Conservation (phyloP, 257 asterid species). For the Catharanthus roseus region DNA sequence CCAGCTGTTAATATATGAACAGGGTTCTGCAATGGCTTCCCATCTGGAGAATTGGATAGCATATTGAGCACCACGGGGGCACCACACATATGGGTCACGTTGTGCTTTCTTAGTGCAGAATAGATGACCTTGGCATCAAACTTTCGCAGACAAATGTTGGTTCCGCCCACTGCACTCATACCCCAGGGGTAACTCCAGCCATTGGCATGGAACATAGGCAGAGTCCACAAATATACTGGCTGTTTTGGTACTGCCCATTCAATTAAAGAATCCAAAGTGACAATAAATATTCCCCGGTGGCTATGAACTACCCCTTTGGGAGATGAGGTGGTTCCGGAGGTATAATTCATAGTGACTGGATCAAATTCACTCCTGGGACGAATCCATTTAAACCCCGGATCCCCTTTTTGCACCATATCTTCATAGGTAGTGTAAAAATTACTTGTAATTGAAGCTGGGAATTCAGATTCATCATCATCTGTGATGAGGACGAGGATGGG, state of each 20-base stretch:
- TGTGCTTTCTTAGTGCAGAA: conserved; percentile 30
- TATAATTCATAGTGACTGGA: conserved; percentile 58
- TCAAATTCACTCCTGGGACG: conserved; percentile 50
- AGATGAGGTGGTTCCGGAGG: conserved; percentile 81
- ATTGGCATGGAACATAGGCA: conserved; percentile 88
- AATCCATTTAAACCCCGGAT: conserved; percentile 46
- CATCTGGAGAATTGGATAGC: conserved; percentile 30
- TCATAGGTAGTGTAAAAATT: conserved; percentile 13
- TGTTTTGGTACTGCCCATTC: conserved; percentile 64
- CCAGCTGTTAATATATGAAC: conserved; percentile 18
- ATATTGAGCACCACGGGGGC: conserved; percentile 83
- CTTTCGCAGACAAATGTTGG: conserved; percentile 59
- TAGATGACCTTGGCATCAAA: conserved; percentile 45
- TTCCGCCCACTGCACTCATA: conserved; percentile 69
- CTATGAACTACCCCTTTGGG: conserved; percentile 80
- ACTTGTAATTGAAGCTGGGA: neutral
- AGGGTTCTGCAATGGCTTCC: neutral
- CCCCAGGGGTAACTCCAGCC: conserved; percentile 93
- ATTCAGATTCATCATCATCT: conserved; percentile 13
- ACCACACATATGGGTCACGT: conserved; percentile 80
- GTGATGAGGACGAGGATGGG: conserved; percentile 45
- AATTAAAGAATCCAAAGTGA: conserved; percentile 46
- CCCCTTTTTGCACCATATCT: conserved; percentile 7
- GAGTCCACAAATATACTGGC: conserved; percentile 75
- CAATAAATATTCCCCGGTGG: conserved; percentile 55